phyloP scores from a whole-genome alignment of 768 basidiomycete genomes.

The Sistotremastrum suecicum region DNA sequence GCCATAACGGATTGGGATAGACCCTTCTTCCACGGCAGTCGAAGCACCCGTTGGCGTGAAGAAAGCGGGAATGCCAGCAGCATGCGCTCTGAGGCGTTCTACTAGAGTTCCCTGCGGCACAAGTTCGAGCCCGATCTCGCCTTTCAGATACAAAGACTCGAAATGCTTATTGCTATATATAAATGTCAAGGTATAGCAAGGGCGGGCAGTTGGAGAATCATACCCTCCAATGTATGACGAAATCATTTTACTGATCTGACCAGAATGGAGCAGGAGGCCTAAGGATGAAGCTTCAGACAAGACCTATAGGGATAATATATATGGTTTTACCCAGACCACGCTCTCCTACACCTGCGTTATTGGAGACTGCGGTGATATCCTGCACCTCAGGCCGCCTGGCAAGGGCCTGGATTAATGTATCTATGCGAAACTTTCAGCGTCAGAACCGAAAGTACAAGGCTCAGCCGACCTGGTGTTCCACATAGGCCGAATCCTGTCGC shows the following conservation, averaged over 20 bases:
- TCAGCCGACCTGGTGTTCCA: constrained; percentile 61
- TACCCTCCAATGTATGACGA: constrained; percentile 84
- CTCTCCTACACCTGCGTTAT: constrained; percentile 68
- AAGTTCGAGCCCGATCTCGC: constrained; percentile 72
- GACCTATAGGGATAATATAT: not conserved
- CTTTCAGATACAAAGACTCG: constrained; percentile 66
- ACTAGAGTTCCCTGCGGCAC: constrained; percentile 87
- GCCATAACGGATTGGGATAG: constrained; percentile 68
- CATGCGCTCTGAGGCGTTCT: constrained; percentile 78
- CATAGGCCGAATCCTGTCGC: constrained; percentile 72
- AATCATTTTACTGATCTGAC: constrained; percentile 72
- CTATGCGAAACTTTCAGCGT: constrained; percentile 21
- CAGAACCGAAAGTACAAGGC: not conserved
- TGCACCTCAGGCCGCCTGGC: constrained; percentile 59
- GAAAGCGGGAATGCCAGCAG: constrained; percentile 88
- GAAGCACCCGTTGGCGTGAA: constrained; percentile 82
- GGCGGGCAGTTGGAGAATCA: constrained; percentile 7
- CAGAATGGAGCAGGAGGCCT: constrained; percentile 63
- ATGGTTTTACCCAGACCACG: constrained; percentile 47
- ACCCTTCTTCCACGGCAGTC: constrained; percentile 69
- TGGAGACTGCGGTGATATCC: constrained; percentile 71
- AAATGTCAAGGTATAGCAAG: not conserved
- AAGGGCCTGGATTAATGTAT: constrained; percentile 73
- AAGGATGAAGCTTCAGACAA: constrained; percentile 1
- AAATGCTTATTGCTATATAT: constrained; percentile 66